Evolutionary conservation across 2,329 filamentous ascomycete species (phyloP), one percentile per base, ranked within the genome.

Genomic region (Apiospora marii): DNA sequence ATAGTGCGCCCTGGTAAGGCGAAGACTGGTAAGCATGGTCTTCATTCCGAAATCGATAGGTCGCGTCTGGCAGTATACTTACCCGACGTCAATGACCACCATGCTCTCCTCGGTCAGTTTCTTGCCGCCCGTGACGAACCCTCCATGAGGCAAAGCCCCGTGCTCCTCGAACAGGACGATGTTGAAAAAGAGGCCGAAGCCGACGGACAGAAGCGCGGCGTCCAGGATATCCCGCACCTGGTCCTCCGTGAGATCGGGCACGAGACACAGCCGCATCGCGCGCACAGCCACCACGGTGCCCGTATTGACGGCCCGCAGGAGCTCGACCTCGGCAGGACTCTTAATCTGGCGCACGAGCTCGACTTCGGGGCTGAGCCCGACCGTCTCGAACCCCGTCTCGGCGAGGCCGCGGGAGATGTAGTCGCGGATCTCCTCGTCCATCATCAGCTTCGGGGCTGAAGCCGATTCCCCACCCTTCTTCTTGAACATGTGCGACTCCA

Each of bases 341-440:
- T 92, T 92, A 44, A 84, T 86, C 80, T 92, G 90, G 22, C 88
- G 84, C 0, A 92, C 88, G 37, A 86, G 84, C 77, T 92, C 89
- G 12, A 88, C 88, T 69, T 87, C 85, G 0, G 86, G 85, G 43
- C 80, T 82, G 3, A 91, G 81, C 3, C 89, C 89, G 0, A 87
- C 77, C 2, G 90, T 87, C n/a, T 86, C 81, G 74, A 92, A 91
- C 0, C 89, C 89, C 61, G 83, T 85, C 0, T 80, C 77, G 2
- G 82, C 83, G 0, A 92, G 82, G 0, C 90, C 90, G 2, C 90
- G 85, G 51, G 87, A 84, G 69, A 92, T 91, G 78, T 87, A 92
- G 78, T 92, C 89, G 2, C 90, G 85, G 78, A 91, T 90, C 76
- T 92, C 90, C 74, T 92, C 90, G 74, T 92, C 90, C 19, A 90